phyloP scores from a whole-genome alignment of 2,329 filamentous ascomycete genomes.

The Microsporum ferrugineum region DNA sequence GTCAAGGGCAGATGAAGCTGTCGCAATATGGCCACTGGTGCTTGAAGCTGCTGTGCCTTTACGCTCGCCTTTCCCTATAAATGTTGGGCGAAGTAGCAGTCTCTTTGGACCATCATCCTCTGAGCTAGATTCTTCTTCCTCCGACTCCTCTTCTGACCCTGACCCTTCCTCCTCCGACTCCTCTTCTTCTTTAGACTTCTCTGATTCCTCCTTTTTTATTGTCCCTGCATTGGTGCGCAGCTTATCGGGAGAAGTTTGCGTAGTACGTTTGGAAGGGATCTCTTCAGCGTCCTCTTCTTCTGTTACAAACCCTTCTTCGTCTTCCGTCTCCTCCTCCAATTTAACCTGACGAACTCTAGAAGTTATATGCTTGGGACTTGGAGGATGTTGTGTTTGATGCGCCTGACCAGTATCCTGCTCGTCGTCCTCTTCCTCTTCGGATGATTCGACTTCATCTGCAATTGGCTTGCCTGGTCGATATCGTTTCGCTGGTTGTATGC shows the following conservation, averaged over 20 bases:
- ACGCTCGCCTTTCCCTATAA: constrained; percentile 53
- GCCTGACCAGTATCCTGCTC: constrained; percentile 40
- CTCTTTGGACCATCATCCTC: constrained; percentile 40
- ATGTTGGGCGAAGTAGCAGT: constrained; percentile 53
- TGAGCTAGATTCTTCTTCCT: constrained; percentile 8
- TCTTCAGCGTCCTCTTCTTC: constrained; percentile 31
- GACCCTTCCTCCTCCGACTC: constrained; percentile 1
- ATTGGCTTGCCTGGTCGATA: constrained; percentile 73
- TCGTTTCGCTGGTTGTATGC: constrained; percentile 55
- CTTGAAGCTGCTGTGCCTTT: constrained; percentile 27
- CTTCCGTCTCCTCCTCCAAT: constrained; percentile 33
- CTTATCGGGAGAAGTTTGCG: not conserved
- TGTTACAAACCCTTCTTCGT: constrained; percentile 51
- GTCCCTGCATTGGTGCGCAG: not conserved
- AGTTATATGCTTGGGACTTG: constrained; percentile 23
- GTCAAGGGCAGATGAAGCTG: constrained; percentile 18
- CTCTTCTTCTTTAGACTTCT: not conserved
- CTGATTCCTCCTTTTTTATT: not conserved
- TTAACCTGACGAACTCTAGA: constrained; percentile 24
- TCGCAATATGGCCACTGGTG: constrained; percentile 14
- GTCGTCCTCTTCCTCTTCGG: constrained; percentile 43
- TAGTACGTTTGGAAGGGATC: not conserved
- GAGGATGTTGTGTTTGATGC: constrained; percentile 32
- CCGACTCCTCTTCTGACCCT: constrained; percentile 6
- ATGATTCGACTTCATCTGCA: constrained; percentile 37